Percentiles rank a stretch among this genome's conserved stretches.
Conservation (phyloP, 2,329 filamentous ascomycete genomes). For the Decorospora gaudefroyi region DNA sequence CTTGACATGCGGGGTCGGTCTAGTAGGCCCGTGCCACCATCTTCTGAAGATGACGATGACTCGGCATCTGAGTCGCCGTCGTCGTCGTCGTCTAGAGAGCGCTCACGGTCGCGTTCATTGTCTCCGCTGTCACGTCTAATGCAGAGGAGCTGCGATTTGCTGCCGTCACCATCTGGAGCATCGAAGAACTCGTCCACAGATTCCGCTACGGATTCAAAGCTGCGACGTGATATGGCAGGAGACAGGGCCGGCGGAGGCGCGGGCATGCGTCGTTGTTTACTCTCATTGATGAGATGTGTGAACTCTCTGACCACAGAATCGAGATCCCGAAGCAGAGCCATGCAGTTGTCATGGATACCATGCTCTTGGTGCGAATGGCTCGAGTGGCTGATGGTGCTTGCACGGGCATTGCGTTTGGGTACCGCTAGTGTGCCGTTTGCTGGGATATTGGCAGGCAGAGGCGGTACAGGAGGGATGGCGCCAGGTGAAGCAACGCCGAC, state of each 20-base stretch:
- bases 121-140: constrained; percentile 71
- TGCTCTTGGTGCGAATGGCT: constrained; percentile 60
- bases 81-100: constrained; percentile 47
- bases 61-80: constrained; percentile 57
- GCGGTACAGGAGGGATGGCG: constrained; percentile 41
- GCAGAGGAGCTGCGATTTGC: constrained; percentile 68
- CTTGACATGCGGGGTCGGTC: constrained; percentile 40
- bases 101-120: constrained; percentile 48
- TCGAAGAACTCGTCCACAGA: constrained; percentile 94
- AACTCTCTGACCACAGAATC: constrained; percentile 85
- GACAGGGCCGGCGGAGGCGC: constrained; percentile 55
- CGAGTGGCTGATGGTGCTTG: constrained; percentile 48
- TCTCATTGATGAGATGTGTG: constrained; percentile 73
- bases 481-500: constrained; percentile 55
- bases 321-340: constrained; percentile 80
- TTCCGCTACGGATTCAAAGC: constrained; percentile 71
- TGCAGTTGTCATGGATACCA: constrained; percentile 78
- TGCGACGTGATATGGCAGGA: constrained; percentile 59
- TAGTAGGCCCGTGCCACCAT: constrained; percentile 54
- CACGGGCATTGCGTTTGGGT: constrained; percentile 41
- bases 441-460: constrained; percentile 39
- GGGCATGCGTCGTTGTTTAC: constrained; percentile 72
- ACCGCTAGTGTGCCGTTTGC: constrained; percentile 41
- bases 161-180: constrained; percentile 64
- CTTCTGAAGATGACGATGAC: constrained; percentile 67